These are phyloP conservation scores for Dryas integrifolia DNA, from an alignment of 331 rosid species.

Conservation along the genomic window DNA sequence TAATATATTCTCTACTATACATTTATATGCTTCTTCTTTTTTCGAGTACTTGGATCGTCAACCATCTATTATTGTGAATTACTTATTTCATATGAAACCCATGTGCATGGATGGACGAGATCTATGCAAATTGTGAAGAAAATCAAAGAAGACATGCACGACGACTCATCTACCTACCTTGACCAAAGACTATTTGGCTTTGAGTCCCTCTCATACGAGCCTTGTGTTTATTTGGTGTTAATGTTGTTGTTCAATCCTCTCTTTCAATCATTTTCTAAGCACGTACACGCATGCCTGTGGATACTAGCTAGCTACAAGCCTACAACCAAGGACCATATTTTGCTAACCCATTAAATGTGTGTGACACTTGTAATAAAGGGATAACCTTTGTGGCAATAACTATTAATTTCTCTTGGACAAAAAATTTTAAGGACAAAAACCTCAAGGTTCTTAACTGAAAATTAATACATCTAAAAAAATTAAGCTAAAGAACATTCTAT, in stretches of 20 bases:
- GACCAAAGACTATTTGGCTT: not conserved
- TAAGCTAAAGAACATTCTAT: too few species aligned
- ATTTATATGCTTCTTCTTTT: too few species aligned
- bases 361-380: not conserved
- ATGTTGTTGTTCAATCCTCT: not conserved
- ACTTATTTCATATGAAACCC: not conserved
- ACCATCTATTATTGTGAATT: too few species aligned
- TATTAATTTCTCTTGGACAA: too few species aligned
- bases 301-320: not conserved
- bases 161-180: not conserved
- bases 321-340: not conserved
- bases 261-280: not conserved
- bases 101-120: not conserved
- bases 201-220: not conserved
- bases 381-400: too few species aligned
- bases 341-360: conserved; percentile 1
- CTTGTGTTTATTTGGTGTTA: not conserved
- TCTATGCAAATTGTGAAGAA: not conserved
- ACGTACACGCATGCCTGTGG: not conserved
- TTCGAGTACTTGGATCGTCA: too few species aligned
- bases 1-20: not conserved
- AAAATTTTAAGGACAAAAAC: too few species aligned
- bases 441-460: too few species aligned
- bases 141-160: not conserved
- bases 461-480: too few species aligned